Conservation (phyloP, 2,329 filamentous ascomycete species). For the Stachybotrys echinatus region DNA sequence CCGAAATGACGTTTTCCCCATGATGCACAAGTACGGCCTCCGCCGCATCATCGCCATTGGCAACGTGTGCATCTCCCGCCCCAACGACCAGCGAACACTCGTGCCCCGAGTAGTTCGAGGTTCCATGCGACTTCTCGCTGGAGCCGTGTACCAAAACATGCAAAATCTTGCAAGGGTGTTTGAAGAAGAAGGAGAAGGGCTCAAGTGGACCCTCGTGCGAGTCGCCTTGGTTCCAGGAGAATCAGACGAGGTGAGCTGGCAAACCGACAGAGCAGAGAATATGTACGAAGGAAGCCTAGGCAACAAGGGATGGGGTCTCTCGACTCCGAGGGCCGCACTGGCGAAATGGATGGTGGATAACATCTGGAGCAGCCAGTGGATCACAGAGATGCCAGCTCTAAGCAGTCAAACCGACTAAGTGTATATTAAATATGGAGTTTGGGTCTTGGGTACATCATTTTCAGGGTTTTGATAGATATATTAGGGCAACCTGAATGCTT, state of each 20-base stretch:
- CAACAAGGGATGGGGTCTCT: neutral
- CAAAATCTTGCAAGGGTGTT: neutral
- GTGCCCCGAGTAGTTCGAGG: neutral
- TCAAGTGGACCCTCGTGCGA: neutral
- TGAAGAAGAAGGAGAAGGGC: neutral
- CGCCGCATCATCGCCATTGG: constrained; percentile 1
- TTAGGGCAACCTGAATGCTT: too few relatives aligned
- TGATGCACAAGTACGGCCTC: neutral
- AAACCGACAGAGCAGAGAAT: neutral
- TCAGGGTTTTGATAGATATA: too few relatives aligned
- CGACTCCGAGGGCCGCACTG: neutral
- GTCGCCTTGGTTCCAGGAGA: neutral
- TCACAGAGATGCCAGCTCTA: neutral
- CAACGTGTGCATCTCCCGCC: constrained; percentile 1
- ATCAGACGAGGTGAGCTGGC: neutral
- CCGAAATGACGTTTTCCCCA: constrained; percentile 1
- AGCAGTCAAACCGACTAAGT: neutral
- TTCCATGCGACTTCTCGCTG: neutral
- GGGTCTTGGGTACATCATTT: too few relatives aligned
- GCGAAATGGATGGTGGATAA: constrained; percentile 2
- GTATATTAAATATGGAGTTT: too few relatives aligned
- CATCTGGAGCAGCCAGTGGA: constrained; percentile 2
- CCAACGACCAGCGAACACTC: neutral
- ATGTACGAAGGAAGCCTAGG: neutral
- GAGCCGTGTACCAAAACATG: constrained; percentile 1